phyloP scores from a whole-genome alignment of 371 early-diverging fungal genomes.

The Mucor indicus region DNA sequence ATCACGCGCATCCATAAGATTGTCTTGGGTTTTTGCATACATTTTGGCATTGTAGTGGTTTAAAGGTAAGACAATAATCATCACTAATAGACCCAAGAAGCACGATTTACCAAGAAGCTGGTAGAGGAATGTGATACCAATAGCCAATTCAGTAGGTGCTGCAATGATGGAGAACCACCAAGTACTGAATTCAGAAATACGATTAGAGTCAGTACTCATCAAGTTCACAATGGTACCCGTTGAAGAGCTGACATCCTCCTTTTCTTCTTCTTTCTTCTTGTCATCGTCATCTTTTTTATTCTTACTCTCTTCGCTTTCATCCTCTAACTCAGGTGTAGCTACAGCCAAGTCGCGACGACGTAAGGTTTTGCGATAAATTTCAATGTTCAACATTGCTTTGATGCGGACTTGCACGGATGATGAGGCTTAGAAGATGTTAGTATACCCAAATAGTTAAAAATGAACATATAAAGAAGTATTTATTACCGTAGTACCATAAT shows the following conservation, averaged over 20 bases:
- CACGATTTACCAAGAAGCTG: constrained; percentile 63
- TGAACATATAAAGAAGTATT: not conserved
- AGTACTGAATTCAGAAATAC: constrained; percentile 57
- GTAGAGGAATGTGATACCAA: constrained; percentile 63
- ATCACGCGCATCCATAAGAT: constrained; percentile 48
- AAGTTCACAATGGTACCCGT: constrained; percentile 82
- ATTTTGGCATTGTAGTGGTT: constrained; percentile 49
- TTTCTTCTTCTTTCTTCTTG: too few species aligned
- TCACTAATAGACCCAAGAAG: constrained; percentile 58
- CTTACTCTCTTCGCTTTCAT: too few species aligned
- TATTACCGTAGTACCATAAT: constrained; percentile 52
- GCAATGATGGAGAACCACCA: constrained; percentile 54
- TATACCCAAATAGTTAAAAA: not conserved
- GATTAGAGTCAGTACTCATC: constrained; percentile 81
- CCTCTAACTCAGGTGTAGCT: constrained; percentile 11
- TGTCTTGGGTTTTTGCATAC: constrained; percentile 46
- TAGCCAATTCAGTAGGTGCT: constrained; percentile 50
- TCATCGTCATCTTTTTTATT: too few species aligned
- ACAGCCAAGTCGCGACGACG: constrained; percentile 30
- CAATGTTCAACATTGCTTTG: constrained; percentile 49
- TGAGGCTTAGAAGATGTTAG: constrained; percentile 14
- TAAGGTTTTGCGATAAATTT: constrained; percentile 55
- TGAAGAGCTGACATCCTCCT: constrained; percentile 36
- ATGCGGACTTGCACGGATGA: constrained; percentile 45
- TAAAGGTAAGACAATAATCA: constrained; percentile 48